A percentile compares a stretch with the other conserved stretches of the same genome.
Conservation (phyloP, 164 flowering plant species). For the Vitis riparia region DNA sequence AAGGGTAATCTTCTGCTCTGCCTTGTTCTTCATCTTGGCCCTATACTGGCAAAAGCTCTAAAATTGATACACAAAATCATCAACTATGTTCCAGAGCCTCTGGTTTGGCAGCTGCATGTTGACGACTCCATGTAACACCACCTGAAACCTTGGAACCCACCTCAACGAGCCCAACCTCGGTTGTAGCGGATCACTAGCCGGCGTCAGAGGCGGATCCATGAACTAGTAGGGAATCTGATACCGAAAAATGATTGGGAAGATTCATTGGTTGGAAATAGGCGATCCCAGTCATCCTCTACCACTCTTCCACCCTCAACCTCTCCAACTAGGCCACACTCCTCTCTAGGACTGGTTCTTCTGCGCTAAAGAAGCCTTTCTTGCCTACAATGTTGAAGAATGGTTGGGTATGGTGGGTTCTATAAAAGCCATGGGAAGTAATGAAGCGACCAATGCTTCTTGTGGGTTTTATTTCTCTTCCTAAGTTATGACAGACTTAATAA, state of each 20-base stretch:
- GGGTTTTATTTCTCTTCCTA: background rate
- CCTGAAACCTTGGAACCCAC: slow-evolving; percentile 21
- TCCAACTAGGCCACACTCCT: slow-evolving; percentile 56
- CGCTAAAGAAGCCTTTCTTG: slow-evolving; percentile 3
- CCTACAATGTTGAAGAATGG: slow-evolving; percentile 1
- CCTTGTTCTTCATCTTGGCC: slow-evolving; percentile 94
- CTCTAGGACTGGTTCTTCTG: slow-evolving; percentile 49
- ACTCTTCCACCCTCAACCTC: slow-evolving; percentile 24
- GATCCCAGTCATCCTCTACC: slow-evolving; percentile 33
- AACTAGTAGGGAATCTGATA: background rate
- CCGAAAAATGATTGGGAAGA: background rate
- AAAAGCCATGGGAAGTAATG: slow-evolving; percentile 10
- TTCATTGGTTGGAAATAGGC: background rate
- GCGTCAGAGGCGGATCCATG: background rate
- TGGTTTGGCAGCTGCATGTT: slow-evolving; percentile 97
- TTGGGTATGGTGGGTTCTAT: slow-evolving; percentile 1
- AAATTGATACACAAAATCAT: slow-evolving; percentile 96
- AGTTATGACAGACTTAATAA: too few relatives aligned
- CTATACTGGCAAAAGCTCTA: slow-evolving; percentile 93
- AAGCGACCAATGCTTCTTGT: slow-evolving; percentile 4
- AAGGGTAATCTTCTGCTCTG: slow-evolving; percentile 84
- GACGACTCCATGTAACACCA: slow-evolving; percentile 90
- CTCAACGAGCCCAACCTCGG: too few relatives aligned
- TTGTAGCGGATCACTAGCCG: slow-evolving; percentile 10
- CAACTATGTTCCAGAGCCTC: slow-evolving; percentile 99